A percentile compares a stretch with the other conserved stretches of the same genome.
Conservation (phyloP, 805 yeast species). For the Metschnikowia kofuensis region DNA sequence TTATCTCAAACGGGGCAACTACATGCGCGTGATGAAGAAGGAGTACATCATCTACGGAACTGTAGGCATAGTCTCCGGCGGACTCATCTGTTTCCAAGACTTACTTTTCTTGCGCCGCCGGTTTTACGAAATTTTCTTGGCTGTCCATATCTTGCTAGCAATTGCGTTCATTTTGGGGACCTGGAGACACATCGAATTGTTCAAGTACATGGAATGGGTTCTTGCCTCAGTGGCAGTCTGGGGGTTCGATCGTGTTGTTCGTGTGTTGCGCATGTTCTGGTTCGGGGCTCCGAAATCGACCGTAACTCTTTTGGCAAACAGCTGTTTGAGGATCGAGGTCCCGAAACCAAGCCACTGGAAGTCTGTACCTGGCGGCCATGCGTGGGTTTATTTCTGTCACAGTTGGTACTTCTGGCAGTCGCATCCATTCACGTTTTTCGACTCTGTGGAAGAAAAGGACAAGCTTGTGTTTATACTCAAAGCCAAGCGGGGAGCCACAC, state of each 20-base stretch:
- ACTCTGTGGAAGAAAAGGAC: constrained; percentile 8
- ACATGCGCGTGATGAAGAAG: constrained; percentile 1
- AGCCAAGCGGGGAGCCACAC: constrained; percentile 37
- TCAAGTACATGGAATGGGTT: constrained; percentile 5
- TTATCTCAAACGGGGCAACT: background rate
- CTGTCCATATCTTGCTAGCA: constrained; percentile 14
- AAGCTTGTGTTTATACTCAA: constrained; percentile 29
- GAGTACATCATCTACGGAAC: constrained; percentile 11
- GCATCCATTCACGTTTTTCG: constrained; percentile 39
- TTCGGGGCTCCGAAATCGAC: constrained; percentile 36
- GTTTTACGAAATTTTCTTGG: constrained; percentile 14
- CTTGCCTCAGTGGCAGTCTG: constrained; percentile 22
- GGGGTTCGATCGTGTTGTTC: constrained; percentile 31
- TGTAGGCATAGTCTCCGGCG: constrained; percentile 9
- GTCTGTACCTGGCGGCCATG: constrained; percentile 39
- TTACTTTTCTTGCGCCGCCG: constrained; percentile 10
- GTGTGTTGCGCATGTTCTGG: constrained; percentile 26
- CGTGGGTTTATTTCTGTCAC: constrained; percentile 30
- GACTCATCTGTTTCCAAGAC: constrained; percentile 13
- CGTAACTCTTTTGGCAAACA: constrained; percentile 28
- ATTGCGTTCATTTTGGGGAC: constrained; percentile 10
- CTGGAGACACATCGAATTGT: constrained; percentile 10
- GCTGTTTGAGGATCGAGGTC: constrained; percentile 31
- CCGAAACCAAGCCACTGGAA: constrained; percentile 36
- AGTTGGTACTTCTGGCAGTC: constrained; percentile 40